Percentiles rank a stretch among this genome's conserved stretches.
Evolutionary conservation across 2,329 filamentous ascomycete genomes (phyloP).

Genomic region (Trichoderma hamatum): DNA sequence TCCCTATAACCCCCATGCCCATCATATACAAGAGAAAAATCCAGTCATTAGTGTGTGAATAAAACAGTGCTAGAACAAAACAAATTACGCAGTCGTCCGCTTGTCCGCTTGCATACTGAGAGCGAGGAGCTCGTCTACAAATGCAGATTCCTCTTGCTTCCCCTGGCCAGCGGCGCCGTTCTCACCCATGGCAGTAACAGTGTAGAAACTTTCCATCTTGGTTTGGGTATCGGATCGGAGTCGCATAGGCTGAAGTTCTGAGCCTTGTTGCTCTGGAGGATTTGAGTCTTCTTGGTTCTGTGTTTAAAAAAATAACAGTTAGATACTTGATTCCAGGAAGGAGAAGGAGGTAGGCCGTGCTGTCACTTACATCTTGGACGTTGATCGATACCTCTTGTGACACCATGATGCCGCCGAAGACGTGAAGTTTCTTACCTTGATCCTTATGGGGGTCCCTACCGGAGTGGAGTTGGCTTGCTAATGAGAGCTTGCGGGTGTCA

Average conservation of each 20-base stretch:
- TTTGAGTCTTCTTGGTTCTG: neutral
- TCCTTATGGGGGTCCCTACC: neutral
- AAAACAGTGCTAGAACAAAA: neutral
- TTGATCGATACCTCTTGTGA: conserved; percentile 65
- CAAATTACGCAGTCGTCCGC: neutral
- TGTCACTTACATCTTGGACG: conserved; percentile 33
- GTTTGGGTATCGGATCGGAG: neutral
- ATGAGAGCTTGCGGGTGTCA: conserved; percentile 13
- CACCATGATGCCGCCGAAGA: conserved; percentile 62
- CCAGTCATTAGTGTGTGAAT: neutral
- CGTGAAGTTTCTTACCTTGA: conserved; percentile 12
- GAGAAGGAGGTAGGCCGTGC: neutral
- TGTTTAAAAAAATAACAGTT: neutral
- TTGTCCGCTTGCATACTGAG: conserved; percentile 28
- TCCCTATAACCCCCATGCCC: neutral
- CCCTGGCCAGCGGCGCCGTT: neutral
- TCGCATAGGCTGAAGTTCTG: neutral
- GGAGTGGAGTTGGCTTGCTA: neutral
- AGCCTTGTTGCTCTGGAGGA: neutral
- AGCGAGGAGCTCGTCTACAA: conserved; percentile 32
- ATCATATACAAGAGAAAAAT: neutral
- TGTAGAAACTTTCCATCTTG: conserved; percentile 20
- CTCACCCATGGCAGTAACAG: conserved; percentile 27
- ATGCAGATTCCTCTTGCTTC: conserved; percentile 25
- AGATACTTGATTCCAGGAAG: neutral